Conservation (phyloP, 2,329 filamentous ascomycete genomes). For the Exophiala sp. region DNA sequence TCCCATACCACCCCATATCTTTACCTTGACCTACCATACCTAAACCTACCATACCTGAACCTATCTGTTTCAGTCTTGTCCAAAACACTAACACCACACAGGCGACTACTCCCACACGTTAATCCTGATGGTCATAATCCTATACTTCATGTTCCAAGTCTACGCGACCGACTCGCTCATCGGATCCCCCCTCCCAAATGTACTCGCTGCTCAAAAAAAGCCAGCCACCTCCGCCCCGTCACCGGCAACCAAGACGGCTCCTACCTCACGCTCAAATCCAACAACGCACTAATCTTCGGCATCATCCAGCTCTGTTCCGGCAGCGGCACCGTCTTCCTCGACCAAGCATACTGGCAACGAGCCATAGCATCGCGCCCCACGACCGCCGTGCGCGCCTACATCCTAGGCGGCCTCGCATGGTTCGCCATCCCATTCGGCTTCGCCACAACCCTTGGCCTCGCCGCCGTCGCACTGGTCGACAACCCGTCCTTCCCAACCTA, state of each 20-base stretch:
- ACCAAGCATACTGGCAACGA: slow-evolving; percentile 45
- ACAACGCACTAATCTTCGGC: slow-evolving; percentile 42
- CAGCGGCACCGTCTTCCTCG: slow-evolving; percentile 35
- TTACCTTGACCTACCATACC: too few species aligned
- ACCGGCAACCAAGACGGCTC: slow-evolving; percentile 50
- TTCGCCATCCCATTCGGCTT: slow-evolving; percentile 46
- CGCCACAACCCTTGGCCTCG: slow-evolving; percentile 44
- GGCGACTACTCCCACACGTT: slow-evolving; percentile 75
- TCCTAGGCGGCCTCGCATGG: slow-evolving; percentile 44
- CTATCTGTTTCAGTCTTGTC: too few species aligned
- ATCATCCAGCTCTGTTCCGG: slow-evolving; percentile 40
- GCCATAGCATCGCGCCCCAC: slow-evolving; percentile 39
- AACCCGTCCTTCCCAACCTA: slow-evolving; percentile 41
- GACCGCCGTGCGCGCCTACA: slow-evolving; percentile 36
- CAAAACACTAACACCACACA: too few species aligned
- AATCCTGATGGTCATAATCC: slow-evolving; percentile 65
- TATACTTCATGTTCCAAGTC: slow-evolving; percentile 50
- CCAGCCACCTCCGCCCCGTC: slow-evolving; percentile 43
- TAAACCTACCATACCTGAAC: too few species aligned
- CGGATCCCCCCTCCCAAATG: slow-evolving; percentile 56
- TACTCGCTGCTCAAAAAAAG: slow-evolving; percentile 48
- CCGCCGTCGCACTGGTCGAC: slow-evolving; percentile 41
- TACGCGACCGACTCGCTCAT: slow-evolving; percentile 67
- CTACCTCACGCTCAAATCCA: slow-evolving; percentile 51
- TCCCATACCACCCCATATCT: too few species aligned